These are phyloP conservation scores for Glebionis coronaria DNA, from an alignment of 129 eudicot genomes.

Conservation along the genomic window DNA sequence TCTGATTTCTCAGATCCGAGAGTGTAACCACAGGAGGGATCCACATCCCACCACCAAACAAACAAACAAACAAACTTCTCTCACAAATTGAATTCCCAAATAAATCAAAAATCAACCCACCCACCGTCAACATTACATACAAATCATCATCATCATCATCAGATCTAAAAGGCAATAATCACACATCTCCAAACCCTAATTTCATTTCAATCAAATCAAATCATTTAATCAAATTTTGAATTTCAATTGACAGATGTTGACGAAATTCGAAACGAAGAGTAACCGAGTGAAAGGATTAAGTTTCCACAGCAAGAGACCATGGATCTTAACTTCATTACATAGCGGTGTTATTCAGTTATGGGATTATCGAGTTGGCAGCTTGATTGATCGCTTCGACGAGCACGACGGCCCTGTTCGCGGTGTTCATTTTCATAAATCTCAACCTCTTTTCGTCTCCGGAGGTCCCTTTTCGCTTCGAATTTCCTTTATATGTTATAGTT, in stretches of 20 bases:
- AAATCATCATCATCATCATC: too few relatives aligned
- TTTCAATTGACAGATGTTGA: constrained; percentile 20
- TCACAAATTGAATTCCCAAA: too few relatives aligned
- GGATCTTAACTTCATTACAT: constrained; percentile 42
- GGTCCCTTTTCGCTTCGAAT: constrained; percentile 30
- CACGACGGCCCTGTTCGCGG: constrained; percentile 91
- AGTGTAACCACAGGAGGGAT: too few relatives aligned
- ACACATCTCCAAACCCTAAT: too few relatives aligned
- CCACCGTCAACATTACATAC: too few relatives aligned
- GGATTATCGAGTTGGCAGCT: constrained; percentile 78
- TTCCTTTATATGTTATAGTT: too few relatives aligned
- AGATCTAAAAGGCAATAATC: too few relatives aligned
- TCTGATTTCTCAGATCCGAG: too few relatives aligned
- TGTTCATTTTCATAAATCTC: constrained; percentile 81
- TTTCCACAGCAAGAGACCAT: constrained; percentile 44
- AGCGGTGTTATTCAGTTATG: constrained; percentile 47
- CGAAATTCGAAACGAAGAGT: constrained; percentile 40
- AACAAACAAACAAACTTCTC: too few relatives aligned
- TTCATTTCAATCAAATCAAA: too few relatives aligned
- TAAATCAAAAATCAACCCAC: too few relatives aligned
- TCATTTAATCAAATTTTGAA: constrained; percentile 1
- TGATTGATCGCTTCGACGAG: constrained; percentile 59
- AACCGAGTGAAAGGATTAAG: constrained; percentile 44
- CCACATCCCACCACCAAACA: too few relatives aligned
- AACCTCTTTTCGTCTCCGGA: constrained; percentile 86